phyloP scores from a whole-genome alignment of 2,329 filamentous ascomycete species.

The Aspergillus clavatus region DNA sequence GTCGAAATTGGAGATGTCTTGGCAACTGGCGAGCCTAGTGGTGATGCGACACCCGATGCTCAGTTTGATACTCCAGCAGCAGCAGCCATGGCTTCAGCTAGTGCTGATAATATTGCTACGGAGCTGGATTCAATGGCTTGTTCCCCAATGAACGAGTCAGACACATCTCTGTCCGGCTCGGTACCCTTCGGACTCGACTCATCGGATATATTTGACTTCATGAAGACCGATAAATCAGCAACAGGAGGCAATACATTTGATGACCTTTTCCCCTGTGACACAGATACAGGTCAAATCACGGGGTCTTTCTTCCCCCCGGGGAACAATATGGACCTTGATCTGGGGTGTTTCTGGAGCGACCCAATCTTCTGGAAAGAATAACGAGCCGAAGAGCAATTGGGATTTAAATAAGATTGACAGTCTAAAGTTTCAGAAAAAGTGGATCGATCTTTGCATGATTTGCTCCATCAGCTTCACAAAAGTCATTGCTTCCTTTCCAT shows the following conservation, averaged over 20 bases:
- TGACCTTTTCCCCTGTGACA: constrained; percentile 32
- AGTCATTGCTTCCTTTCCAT: not conserved
- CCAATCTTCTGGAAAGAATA: constrained; percentile 19
- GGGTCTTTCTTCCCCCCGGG: constrained; percentile 35
- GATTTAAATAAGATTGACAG: too few relatives aligned
- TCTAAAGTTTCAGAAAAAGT: too few relatives aligned
- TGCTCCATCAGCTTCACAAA: not conserved
- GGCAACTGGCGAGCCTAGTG: constrained; percentile 20
- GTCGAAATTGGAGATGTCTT: constrained; percentile 29
- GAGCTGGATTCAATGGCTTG: constrained; percentile 20
- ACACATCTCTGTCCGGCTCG: constrained; percentile 17
- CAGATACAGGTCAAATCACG: constrained; percentile 33
- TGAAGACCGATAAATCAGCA: constrained; percentile 25
- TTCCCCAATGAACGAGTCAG: constrained; percentile 24
- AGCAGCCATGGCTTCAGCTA: constrained; percentile 4
- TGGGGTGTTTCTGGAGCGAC: constrained; percentile 31
- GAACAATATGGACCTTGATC: constrained; percentile 27
- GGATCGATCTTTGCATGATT: not conserved
- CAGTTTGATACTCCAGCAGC: constrained; percentile 16
- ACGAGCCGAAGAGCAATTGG: too few relatives aligned
- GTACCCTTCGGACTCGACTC: constrained; percentile 17
- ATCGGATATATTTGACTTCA: constrained; percentile 24
- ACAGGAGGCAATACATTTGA: constrained; percentile 23
- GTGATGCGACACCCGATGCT: constrained; percentile 15
- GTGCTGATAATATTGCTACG: constrained; percentile 13